phyloP scores from a whole-genome alignment of 441 rosid genomes.

The Adansonia grandidieri region DNA sequence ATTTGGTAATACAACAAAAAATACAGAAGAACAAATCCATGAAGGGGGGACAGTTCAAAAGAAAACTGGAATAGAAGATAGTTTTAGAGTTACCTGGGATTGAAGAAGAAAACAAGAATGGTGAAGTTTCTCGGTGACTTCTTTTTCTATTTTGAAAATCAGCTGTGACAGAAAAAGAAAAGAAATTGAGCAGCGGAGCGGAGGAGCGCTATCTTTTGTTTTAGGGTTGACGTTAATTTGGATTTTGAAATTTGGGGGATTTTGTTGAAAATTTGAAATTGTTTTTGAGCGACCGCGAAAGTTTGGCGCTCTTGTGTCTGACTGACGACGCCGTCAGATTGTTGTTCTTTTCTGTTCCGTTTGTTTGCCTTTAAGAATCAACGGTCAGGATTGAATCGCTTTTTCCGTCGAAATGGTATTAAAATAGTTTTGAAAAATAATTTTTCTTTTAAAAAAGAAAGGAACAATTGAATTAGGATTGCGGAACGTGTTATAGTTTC shows the following conservation, averaged over 20 bases:
- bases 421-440: no score
- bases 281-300: slow-evolving; percentile 32
- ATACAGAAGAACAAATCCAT: neutral
- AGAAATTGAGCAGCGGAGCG: neutral
- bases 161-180: slow-evolving; percentile 22
- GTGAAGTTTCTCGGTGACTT: neutral
- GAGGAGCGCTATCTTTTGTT: neutral
- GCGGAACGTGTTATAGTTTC: neutral
- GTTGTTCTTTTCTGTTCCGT: neutral
- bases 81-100: slow-evolving; percentile 28
- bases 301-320: slow-evolving; percentile 28
- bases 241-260: slow-evolving; percentile 18
- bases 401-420: neutral
- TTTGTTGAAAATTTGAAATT: slow-evolving; percentile 20
- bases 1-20: neutral
- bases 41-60: neutral
- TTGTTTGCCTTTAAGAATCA: neutral
- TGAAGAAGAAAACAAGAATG: slow-evolving; percentile 1
- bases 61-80: neutral
- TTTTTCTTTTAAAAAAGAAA: no score
- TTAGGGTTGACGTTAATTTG: neutral
- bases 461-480: no score
- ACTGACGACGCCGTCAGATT: neutral
- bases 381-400: neutral
- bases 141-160: neutral